A percentile compares a stretch with the other conserved stretches of the same genome.
Evolutionary conservation across 352 stramenopile genomes (phyloP).

Genomic region (Phytopythium litorale): DNA sequence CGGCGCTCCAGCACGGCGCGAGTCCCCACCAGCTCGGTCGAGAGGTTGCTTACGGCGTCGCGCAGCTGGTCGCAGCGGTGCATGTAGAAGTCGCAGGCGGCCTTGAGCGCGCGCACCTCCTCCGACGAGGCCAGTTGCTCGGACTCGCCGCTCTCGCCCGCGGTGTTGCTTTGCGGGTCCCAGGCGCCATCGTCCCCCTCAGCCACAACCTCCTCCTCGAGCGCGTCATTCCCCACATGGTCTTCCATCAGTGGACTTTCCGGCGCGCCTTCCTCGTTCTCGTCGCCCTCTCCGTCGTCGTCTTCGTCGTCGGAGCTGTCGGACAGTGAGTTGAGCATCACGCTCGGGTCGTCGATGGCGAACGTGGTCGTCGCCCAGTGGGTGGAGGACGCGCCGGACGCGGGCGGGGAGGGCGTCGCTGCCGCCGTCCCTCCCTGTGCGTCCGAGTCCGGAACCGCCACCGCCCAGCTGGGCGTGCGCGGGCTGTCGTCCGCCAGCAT

Average conservation of each 20-base stretch:
- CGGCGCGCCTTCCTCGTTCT: neutral
- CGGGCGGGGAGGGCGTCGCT: neutral
- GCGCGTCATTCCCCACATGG: neutral
- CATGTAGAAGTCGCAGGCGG: constrained; percentile 26
- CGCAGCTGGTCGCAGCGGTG: constrained; percentile 14
- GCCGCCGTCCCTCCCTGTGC: neutral
- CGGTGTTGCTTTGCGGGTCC: neutral
- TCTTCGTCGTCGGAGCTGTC: constrained; percentile 8
- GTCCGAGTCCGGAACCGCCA: neutral
- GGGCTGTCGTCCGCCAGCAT: constrained; percentile 12
- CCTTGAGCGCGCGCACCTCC: constrained; percentile 13
- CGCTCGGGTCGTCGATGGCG: neutral
- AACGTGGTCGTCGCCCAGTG: neutral
- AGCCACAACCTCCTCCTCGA: neutral
- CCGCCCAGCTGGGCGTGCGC: neutral
- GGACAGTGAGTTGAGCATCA: constrained; percentile 6
- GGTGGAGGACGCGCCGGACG: neutral
- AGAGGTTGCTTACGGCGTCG: constrained; percentile 12
- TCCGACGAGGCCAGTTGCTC: neutral
- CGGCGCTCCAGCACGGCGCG: constrained; percentile 14
- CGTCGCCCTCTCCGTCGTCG: neutral
- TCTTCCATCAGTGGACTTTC: neutral
- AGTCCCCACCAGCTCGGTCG: constrained; percentile 19
- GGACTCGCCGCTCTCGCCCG: neutral
- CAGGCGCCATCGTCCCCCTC: neutral